phyloP scores from a whole-genome alignment of 169 alveolate genomes.

The Theileria luwenshuni region DNA sequence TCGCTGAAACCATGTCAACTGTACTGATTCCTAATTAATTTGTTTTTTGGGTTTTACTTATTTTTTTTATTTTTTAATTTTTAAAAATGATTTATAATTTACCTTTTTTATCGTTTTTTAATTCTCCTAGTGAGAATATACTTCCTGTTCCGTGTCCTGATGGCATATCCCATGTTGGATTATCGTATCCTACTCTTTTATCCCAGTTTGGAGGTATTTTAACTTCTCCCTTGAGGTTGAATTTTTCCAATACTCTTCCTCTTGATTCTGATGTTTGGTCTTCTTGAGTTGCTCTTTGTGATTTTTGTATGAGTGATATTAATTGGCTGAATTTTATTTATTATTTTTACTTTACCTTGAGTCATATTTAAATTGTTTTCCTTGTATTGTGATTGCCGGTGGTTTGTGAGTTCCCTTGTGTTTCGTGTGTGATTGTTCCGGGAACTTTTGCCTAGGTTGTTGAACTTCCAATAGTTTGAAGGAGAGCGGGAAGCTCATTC shows the following conservation, averaged over 20 bases:
- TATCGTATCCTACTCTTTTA: conserved; percentile 7
- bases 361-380: conserved; percentile 20
- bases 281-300: conserved; percentile 18
- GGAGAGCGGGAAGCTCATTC: not conserved
- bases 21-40: too few species aligned
- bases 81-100: not conserved
- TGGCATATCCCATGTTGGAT: conserved; percentile 30
- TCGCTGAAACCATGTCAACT: not conserved
- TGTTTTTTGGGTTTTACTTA: too few species aligned
- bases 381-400: conserved; percentile 17
- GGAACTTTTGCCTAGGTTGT: conserved; percentile 8
- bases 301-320: conserved; percentile 14
- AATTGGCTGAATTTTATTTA: conserved; percentile 9
- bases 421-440: conserved; percentile 17
- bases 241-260: conserved; percentile 44
- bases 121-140: conserved; percentile 59
- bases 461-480: conserved; percentile 22
- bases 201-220: conserved; percentile 36
- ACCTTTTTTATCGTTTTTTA: conserved; percentile 13
- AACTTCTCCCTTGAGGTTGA: conserved; percentile 22
- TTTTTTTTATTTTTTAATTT: too few species aligned
- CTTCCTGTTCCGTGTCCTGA: conserved; percentile 22
- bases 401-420: not conserved
- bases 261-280: not conserved
- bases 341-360: not conserved